Evolutionary conservation across 345 rosid species (phyloP).

Genomic region (Linum lewisii): DNA sequence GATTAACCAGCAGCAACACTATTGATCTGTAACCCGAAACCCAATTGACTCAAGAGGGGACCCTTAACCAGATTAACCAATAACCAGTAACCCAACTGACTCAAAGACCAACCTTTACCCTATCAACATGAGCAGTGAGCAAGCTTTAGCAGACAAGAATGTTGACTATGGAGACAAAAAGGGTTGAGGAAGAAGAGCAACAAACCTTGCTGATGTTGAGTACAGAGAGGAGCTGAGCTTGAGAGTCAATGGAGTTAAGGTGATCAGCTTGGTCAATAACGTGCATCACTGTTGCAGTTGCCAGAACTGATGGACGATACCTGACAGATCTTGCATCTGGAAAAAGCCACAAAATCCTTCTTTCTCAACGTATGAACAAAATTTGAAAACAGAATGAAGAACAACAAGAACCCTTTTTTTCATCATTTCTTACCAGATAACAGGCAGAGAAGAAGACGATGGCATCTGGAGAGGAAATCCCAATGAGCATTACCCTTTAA

Average conservation of each 20-base stretch:
- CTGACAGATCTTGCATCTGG: slow-evolving; percentile 22
- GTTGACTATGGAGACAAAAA: neutral
- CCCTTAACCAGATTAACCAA: too few species aligned
- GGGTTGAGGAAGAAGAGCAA: neutral
- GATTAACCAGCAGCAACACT: too few species aligned
- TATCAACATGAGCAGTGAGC: too few species aligned
- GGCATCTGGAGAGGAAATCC: slow-evolving; percentile 22
- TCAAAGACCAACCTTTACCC: too few species aligned
- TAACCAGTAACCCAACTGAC: too few species aligned
- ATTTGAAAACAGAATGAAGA: slow-evolving; percentile 6
- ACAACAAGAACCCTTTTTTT: neutral
- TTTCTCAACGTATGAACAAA: slow-evolving; percentile 13
- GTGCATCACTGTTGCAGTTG: slow-evolving; percentile 28
- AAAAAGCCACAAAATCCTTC: neutral
- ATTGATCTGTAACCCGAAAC: too few species aligned
- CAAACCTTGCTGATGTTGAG: slow-evolving; percentile 20
- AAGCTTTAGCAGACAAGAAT: too few species aligned
- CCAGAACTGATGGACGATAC: slow-evolving; percentile 18
- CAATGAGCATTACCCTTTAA: slow-evolving; percentile 14
- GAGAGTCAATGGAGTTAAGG: slow-evolving; percentile 14
- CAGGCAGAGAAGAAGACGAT: slow-evolving; percentile 15
- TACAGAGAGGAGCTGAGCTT: slow-evolving; percentile 16
- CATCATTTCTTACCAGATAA: slow-evolving; percentile 16
- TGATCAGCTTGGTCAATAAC: slow-evolving; percentile 28
- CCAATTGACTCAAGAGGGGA: too few species aligned